Evolutionary conservation across 306 rosid species (phyloP), one percentile per base, ranked within the genome.

Genomic region (Cercis canadensis): DNA sequence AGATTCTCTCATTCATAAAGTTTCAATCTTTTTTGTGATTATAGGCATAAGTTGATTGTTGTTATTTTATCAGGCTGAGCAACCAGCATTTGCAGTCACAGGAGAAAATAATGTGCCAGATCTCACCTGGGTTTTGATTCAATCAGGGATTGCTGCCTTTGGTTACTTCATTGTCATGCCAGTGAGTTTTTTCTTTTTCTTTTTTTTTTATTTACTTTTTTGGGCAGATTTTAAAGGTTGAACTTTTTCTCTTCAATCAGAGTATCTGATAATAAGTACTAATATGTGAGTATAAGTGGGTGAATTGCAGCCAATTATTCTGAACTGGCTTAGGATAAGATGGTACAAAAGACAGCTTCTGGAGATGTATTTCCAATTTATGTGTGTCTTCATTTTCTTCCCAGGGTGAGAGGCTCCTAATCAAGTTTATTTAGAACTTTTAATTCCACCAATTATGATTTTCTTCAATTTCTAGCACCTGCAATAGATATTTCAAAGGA

Each of bases 331-430:
- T 55, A 85, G 97, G 82, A 83, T 80, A 83, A 87, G 99, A 75
- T 91, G 89, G 91, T 91, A 94, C 64, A 84, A 73, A 75, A 91
- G 99, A 83, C 83, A 84, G 16, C 78, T 89, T 60, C 65, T 81
- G 60, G 97, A 87, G 80, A 89, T 87, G 89, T 91, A 89, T 69
- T 34, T 94, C 6, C 99, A 89, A 67, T 94, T 94, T 86, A 91
- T 94, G 96, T 91, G 76, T 77, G 95, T 86, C 86, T 94, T 94
- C 92, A 53, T 94, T 62, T 87, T 84, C 92, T 94, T 94, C 67
- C 92, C 99, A 0, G 92, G 87, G 97, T 87, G 21, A 86, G 88
- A 49, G 29, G 10, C 49, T 72, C n/a, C 45, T 50, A 1, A 6
- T 37, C 3, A 24, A 24, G 29, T 24, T 24, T 24, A n/a, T n/a